Percentiles rank a stretch among this genome's conserved stretches.
These are phyloP conservation scores for Coelastrella sp. DNA, from an alignment of 139 green algal species.

Conservation along the genomic window DNA sequence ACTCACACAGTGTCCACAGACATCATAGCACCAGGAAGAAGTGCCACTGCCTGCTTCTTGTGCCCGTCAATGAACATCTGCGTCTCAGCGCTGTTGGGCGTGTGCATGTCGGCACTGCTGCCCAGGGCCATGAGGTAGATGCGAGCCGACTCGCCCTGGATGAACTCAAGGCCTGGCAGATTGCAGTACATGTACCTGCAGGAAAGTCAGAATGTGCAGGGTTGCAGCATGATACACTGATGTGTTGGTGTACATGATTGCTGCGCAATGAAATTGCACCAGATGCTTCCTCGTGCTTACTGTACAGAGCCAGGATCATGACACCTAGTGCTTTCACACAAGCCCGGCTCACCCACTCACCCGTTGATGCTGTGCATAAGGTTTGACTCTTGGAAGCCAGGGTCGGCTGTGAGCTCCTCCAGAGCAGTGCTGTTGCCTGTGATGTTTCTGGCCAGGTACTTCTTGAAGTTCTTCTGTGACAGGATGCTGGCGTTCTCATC, in stretches of 20 bases:
- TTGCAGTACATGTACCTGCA: constrained; percentile 70
- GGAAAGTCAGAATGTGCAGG: background rate
- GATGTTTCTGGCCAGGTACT: constrained; percentile 19
- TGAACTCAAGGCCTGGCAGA: constrained; percentile 52
- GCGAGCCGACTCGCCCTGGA: constrained; percentile 47
- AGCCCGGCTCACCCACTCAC: background rate
- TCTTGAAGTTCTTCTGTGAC: constrained; percentile 56
- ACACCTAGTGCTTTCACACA: background rate
- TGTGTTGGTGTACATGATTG: no score
- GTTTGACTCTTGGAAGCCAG: constrained; percentile 55
- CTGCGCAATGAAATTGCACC: no score
- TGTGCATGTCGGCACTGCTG: constrained; percentile 77
- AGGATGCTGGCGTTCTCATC: constrained; percentile 50
- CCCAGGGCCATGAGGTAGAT: constrained; percentile 72
- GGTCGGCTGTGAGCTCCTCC: constrained; percentile 28
- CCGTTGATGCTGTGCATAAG: constrained; percentile 72
- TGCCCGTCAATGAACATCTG: constrained; percentile 44
- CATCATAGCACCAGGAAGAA: constrained; percentile 62
- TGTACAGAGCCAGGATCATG: background rate
- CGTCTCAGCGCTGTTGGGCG: constrained; percentile 62
- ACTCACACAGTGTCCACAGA: constrained; percentile 51
- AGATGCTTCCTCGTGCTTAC: no score
- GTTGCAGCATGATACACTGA: no score
- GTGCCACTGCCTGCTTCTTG: constrained; percentile 8
- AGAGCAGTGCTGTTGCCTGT: constrained; percentile 10